Base-by-base conservation (phyloP, 2,329 filamentous ascomycete species). In the Aureobasidium pullulans region DNA sequence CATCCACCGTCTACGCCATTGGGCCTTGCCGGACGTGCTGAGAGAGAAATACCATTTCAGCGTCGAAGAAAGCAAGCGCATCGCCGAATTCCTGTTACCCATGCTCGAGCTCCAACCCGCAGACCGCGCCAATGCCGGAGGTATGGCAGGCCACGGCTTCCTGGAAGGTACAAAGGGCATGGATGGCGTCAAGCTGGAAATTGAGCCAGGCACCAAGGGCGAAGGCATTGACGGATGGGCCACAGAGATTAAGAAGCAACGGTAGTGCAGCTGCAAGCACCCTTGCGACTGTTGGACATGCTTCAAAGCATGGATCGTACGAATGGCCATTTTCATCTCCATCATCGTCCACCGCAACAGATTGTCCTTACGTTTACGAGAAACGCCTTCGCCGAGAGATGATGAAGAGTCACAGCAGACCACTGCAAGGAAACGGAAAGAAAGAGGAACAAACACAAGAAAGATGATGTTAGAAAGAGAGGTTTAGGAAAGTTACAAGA, bases 41-140 rank as follows among this genome's bases (percentile, higher is more conserved):
- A 84, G 88, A 62, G 94, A 99, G 74, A 99, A 99, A 72, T 99
- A 99, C 70, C 94, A 97, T 73, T 97, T 96, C 75, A 86, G 84
- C 64, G 84, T 89, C 11, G 84, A 96, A 53, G 91, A 96, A 66
- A 85, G 84, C 46, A 88, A 86, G 74, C 84, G 84, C 62, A 87
- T 96, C 64, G 81, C 86, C 15, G 88, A 89, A 31, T 96, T 99
- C 74, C 73, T 99, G 60, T 79, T 86, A 1, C 94, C 94, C 0
- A 95, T 97, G 90, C 79, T 99, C 40, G 90, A 96, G 72, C 78
- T 99, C 28, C 76, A 90, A 42, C 94, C 94, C 0, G 90, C 93
- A 62, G 89, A 90, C 73, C 81, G 94, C 42, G 94, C 94, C 10
- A 99, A 97, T 70, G 94, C 94, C 0, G 94, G 94, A 37, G 94